Conservation (phyloP, 768 basidiomycete species). For the Coprinopsis sp. region DNA sequence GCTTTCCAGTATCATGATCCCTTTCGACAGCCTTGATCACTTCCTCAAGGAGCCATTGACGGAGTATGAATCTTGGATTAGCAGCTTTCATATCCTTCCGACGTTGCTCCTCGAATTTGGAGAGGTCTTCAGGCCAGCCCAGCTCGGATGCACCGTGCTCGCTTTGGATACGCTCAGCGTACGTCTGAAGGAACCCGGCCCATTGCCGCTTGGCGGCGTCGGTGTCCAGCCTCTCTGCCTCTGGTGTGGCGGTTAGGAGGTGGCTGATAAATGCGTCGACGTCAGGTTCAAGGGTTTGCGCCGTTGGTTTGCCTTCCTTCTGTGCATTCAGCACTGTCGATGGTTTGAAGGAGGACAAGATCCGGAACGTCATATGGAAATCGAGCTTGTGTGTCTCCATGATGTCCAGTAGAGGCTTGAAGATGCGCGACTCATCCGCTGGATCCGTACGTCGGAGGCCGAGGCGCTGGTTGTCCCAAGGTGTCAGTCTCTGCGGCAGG, state of each 20-base stretch:
- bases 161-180: slow-evolving; percentile 51
- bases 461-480: slow-evolving; percentile 54
- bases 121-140: slow-evolving; percentile 4
- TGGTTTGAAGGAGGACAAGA: slow-evolving; percentile 59
- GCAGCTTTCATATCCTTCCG: slow-evolving; percentile 46
- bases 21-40: slow-evolving; percentile 73
- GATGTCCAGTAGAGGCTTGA: slow-evolving; percentile 67
- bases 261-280: slow-evolving; percentile 40
- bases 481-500: not conserved
- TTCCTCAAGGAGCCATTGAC: slow-evolving; percentile 97
- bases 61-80: slow-evolving; percentile 89
- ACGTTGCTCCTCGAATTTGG: slow-evolving; percentile 42
- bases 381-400: slow-evolving; percentile 77
- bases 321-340: slow-evolving; percentile 2
- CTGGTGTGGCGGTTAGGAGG: slow-evolving; percentile 45
- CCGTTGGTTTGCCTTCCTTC: slow-evolving; percentile 1
- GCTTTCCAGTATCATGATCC: slow-evolving; percentile 59
- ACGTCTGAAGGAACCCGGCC: slow-evolving; percentile 60
- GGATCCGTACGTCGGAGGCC: slow-evolving; percentile 56
- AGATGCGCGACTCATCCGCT: slow-evolving; percentile 56
- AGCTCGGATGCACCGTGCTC: slow-evolving; percentile 37
- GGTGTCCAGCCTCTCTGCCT: slow-evolving; percentile 39
- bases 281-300: slow-evolving; percentile 9
- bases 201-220: slow-evolving; percentile 47
- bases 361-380: slow-evolving; percentile 83